Evolutionary conservation across 2,329 filamentous ascomycete species (phyloP).

Genomic region (Penicillium sp.): DNA sequence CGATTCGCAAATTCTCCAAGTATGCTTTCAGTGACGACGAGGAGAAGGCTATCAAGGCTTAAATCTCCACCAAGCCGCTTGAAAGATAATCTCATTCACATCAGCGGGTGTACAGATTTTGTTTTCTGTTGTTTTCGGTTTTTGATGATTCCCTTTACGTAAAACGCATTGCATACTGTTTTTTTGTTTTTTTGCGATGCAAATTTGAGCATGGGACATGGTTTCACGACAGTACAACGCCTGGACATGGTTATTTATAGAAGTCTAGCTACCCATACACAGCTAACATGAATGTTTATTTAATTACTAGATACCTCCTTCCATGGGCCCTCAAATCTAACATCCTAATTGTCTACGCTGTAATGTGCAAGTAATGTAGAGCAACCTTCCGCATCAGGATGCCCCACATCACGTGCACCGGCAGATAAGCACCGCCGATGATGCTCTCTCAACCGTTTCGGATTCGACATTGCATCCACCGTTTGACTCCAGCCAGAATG

Average conservation of each 20-base stretch:
- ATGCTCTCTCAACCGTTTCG: slow-evolving; percentile 10
- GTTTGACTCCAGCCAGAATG: not conserved
- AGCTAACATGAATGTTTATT: not conserved
- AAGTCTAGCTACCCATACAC: not conserved
- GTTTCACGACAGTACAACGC: not conserved
- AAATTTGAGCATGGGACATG: not conserved
- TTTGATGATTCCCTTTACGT: not conserved
- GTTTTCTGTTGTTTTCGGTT: not conserved
- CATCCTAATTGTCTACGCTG: not conserved
- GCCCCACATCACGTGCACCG: slow-evolving; percentile 23
- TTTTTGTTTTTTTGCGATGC: not conserved
- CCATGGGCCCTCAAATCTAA: not conserved
- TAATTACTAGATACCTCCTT: not conserved
- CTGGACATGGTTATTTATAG: not conserved
- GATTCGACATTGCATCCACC: slow-evolving; percentile 11
- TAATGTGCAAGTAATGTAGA: not conserved
- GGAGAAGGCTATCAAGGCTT: slow-evolving; percentile 37
- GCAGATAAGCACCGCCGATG: slow-evolving; percentile 14
- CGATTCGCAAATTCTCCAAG: slow-evolving; percentile 67
- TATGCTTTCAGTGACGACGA: slow-evolving; percentile 68
- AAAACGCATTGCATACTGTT: not conserved
- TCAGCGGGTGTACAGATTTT: not conserved
- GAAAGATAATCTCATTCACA: not conserved
- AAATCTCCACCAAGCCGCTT: not conserved
- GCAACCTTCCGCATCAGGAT: slow-evolving; percentile 15